These are phyloP conservation scores for Aspergillus mulundensis DNA, from an alignment of 495 filamentous ascomycete genomes.

Conservation along the genomic window DNA sequence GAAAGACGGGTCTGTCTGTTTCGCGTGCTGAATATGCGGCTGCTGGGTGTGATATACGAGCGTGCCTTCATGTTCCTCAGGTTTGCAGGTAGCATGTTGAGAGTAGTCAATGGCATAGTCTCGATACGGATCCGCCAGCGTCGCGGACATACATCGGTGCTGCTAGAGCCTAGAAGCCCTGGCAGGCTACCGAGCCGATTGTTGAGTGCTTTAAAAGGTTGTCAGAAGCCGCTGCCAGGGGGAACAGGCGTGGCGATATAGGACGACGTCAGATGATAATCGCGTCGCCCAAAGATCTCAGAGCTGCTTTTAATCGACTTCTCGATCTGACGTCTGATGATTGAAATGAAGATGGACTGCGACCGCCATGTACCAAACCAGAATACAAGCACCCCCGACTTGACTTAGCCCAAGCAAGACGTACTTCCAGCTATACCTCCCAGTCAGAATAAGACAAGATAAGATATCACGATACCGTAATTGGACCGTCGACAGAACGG, in stretches of 20 bases:
- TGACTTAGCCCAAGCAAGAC: constrained; percentile 7
- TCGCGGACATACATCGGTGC: constrained; percentile 41
- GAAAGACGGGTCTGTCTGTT: constrained; percentile 28
- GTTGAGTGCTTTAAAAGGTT: not conserved
- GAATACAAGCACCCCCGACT: constrained; percentile 10
- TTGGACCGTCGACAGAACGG: not conserved
- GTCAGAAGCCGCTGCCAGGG: not conserved
- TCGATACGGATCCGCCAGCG: constrained; percentile 41
- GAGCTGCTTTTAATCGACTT: not conserved
- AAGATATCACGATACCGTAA: constrained; percentile 5
- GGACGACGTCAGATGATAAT: not conserved
- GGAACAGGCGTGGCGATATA: not conserved
- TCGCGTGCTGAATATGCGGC: constrained; percentile 28
- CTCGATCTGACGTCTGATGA: not conserved
- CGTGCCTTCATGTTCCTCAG: constrained; percentile 31
- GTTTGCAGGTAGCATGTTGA: constrained; percentile 32
- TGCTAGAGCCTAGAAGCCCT: constrained; percentile 40
- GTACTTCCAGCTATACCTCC: constrained; percentile 9
- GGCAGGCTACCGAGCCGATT: constrained; percentile 26
- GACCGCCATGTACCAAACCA: constrained; percentile 15
- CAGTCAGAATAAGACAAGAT: constrained; percentile 10
- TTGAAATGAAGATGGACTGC: constrained; percentile 2
- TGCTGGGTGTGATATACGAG: constrained; percentile 32
- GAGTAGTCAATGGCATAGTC: constrained; percentile 38
- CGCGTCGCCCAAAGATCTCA: not conserved